Base-by-base conservation (phyloP, 371 early-diverging fungal genomes). In the Actinomortierella ambigua region DNA sequence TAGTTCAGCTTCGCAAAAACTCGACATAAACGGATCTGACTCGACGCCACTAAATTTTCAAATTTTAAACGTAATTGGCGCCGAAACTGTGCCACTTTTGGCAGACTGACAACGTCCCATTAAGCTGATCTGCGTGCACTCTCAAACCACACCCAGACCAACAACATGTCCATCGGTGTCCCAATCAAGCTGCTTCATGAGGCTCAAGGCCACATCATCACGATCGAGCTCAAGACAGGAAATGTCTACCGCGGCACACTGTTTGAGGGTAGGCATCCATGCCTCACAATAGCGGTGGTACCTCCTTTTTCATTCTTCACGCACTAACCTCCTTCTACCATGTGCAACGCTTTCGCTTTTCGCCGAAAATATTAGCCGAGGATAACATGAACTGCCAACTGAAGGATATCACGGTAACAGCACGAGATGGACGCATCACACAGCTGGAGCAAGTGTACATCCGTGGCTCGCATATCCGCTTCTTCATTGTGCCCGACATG, bases 321-420 rank as follows among this genome's bases (percentile, higher is more conserved):
- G 3, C 48, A 28, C 6, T 43, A 40, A 18, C 18, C 13, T 61
- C 39, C 15, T n/a, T 50, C 7, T 42, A 34, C 49, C 11, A 14
- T 43, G 48, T 50, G 26, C 27, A 42, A 26, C 22, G 17, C 54
- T 23, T 60, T 50, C 55, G 20, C 3, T 1, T 50, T 17, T 27
- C 28, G 20, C 2, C 14, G 22, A 56, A 18, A 29, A 17, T 5
- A 20, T 63, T 75, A 92, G 93, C 95, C 63, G 99, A 99, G 78
- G 99, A 99, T 80, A 97, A 95, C 81, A 98, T 99, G 98, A 99
- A 99, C 78, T 88, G 96, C 49, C 96, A 96, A 80, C 83, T 99
- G 64, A 86, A 82, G 68, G 94, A 96, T 63, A 94, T 98, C 61
- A 93, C 92, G 39, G 92, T 95, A 46, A 96, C 97, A 3, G 89